These are phyloP conservation scores for Turritis glabra DNA, from an alignment of 345 rosid genomes.

Conservation along the genomic window DNA sequence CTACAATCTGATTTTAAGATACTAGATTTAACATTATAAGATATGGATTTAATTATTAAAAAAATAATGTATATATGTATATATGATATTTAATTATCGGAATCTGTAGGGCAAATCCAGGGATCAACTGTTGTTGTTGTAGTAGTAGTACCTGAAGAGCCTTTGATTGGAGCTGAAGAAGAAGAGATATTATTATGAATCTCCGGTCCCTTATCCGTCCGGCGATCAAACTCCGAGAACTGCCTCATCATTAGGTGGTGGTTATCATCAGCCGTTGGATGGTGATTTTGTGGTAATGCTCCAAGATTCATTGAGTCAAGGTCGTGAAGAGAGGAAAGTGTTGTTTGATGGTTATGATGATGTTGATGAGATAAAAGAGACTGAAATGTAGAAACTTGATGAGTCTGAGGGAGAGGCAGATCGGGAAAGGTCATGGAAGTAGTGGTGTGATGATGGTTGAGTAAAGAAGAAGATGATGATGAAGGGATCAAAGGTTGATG, in stretches of 20 bases:
- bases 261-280: slow-evolving; percentile 4
- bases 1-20: slow-evolving; percentile 15
- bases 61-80: not conserved
- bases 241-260: slow-evolving; percentile 26
- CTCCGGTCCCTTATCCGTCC: slow-evolving; percentile 47
- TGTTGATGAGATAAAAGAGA: slow-evolving; percentile 34
- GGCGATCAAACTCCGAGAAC: slow-evolving; percentile 51
- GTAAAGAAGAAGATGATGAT: slow-evolving; percentile 31
- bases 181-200: slow-evolving; percentile 36
- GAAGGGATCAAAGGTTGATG: slow-evolving; percentile 41
- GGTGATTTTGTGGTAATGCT: slow-evolving; percentile 12
- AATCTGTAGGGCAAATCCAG: slow-evolving; percentile 74
- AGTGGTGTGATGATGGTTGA: slow-evolving; percentile 23
- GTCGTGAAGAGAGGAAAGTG: slow-evolving; percentile 23
- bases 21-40: slow-evolving; percentile 10
- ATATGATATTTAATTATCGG: slow-evolving; percentile 22
- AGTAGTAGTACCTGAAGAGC: slow-evolving; percentile 35
- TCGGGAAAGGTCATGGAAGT: slow-evolving; percentile 42
- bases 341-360: slow-evolving; percentile 20
- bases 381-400: slow-evolving; percentile 29
- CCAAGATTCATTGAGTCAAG: slow-evolving; percentile 25
- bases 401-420: slow-evolving; percentile 31
- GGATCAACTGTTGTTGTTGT: slow-evolving; percentile 55
- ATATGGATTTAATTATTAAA: not conserved
- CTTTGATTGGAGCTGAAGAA: slow-evolving; percentile 44